phyloP scores from a whole-genome alignment of 2,329 filamentous ascomycete genomes.

The Neodidymelliopsis sp. region DNA sequence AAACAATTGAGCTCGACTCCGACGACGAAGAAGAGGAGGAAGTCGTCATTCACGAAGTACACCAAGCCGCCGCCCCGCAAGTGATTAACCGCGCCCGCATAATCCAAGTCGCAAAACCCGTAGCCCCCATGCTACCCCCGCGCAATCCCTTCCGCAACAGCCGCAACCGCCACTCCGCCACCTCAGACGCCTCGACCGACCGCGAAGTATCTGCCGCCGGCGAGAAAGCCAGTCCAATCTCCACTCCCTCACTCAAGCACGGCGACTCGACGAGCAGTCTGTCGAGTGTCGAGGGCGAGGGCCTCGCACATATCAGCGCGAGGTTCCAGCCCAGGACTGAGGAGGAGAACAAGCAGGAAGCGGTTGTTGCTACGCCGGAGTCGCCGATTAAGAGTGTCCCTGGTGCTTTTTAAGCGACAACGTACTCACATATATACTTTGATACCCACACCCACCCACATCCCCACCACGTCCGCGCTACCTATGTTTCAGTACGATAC shows the following conservation, averaged over 20 bases:
- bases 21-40: constrained; percentile 63
- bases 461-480: too few species aligned
- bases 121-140: constrained; percentile 78
- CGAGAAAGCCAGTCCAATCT: constrained; percentile 40
- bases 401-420: constrained; percentile 37
- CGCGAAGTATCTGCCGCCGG: constrained; percentile 33
- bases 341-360: constrained; percentile 9
- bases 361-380: constrained; percentile 54
- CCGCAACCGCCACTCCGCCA: constrained; percentile 49
- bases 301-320: constrained; percentile 38
- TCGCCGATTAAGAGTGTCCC: constrained; percentile 44
- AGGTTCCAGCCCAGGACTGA: constrained; percentile 30
- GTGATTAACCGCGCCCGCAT: constrained; percentile 78
- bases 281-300: constrained; percentile 43
- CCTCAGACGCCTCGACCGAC: constrained; percentile 38
- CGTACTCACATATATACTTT: neutral
- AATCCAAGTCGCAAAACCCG: constrained; percentile 83
- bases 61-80: constrained; percentile 68
- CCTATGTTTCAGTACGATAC: too few species aligned
- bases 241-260: constrained; percentile 46
- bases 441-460: neutral
- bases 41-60: constrained; percentile 73
- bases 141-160: constrained; percentile 70
- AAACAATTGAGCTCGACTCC: constrained; percentile 56
- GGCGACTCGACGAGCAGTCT: constrained; percentile 44